A percentile compares a stretch with the other conserved stretches of the same genome.
These are phyloP conservation scores for Saccharomycopsis microspora DNA, from an alignment of 805 yeast genomes.

Conservation along the genomic window DNA sequence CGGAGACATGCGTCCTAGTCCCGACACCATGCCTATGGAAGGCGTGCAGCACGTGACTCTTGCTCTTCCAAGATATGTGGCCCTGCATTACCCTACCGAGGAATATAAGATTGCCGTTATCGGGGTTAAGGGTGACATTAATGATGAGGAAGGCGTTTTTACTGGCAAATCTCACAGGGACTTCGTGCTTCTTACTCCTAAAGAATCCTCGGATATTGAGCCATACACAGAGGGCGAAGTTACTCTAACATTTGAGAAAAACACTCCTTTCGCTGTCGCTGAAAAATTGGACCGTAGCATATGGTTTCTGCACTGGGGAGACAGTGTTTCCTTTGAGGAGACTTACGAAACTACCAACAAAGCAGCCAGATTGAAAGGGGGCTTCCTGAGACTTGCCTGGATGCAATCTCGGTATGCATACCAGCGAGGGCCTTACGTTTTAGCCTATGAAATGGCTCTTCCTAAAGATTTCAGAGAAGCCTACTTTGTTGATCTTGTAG, in stretches of 20 bases:
- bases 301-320: slow-evolving; percentile 85
- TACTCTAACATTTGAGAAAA: slow-evolving; percentile 51
- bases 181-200: neutral
- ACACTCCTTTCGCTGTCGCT: slow-evolving; percentile 52
- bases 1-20: slow-evolving; percentile 44
- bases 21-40: slow-evolving; percentile 46
- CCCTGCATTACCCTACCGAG: slow-evolving; percentile 50
- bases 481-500: slow-evolving; percentile 82
- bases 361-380: slow-evolving; percentile 58
- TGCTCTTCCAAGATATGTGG: slow-evolving; percentile 42
- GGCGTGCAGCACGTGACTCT: slow-evolving; percentile 51
- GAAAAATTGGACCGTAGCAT: slow-evolving; percentile 54
- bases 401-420: slow-evolving; percentile 29
- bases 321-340: slow-evolving; percentile 68
- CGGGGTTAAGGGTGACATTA: slow-evolving; percentile 28
- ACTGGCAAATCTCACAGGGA: slow-evolving; percentile 4
- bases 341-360: slow-evolving; percentile 68
- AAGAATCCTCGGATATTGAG: slow-evolving; percentile 19
- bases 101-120: slow-evolving; percentile 31
- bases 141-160: slow-evolving; percentile 27
- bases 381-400: slow-evolving; percentile 77
- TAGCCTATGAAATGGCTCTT: slow-evolving; percentile 47
- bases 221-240: slow-evolving; percentile 40
- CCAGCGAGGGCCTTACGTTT: slow-evolving; percentile 42
- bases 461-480: slow-evolving; percentile 45